These are phyloP conservation scores for Prunus yedoensis DNA, from an alignment of 331 rosid genomes.

Conservation along the genomic window DNA sequence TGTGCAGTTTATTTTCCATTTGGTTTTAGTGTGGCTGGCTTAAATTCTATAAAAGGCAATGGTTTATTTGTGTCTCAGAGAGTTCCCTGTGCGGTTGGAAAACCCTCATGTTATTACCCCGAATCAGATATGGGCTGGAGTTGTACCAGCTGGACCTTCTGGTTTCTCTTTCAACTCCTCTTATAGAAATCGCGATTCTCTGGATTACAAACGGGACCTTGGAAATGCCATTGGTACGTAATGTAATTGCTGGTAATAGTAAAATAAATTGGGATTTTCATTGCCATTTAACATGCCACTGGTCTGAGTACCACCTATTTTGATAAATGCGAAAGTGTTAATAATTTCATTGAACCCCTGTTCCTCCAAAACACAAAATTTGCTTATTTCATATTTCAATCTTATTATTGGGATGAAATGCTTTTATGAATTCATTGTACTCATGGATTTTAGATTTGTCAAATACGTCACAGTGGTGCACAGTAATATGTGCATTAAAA, in stretches of 20 bases:
- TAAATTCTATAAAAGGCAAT: constrained; percentile 22
- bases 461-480: background rate
- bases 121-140: constrained; percentile 99
- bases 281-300: constrained; percentile 14
- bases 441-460: background rate
- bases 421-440: constrained; percentile 21
- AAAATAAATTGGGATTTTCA: background rate
- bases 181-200: constrained; percentile 71
- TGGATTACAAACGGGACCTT: constrained; percentile 83
- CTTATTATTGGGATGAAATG: constrained; percentile 11
- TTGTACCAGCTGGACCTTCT: constrained; percentile 84
- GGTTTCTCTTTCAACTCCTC: constrained; percentile 90
- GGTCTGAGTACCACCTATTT: constrained; percentile 13
- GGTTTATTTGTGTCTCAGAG: constrained; percentile 54
- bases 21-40: constrained; percentile 23
- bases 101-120: constrained; percentile 89
- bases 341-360: constrained; percentile 15
- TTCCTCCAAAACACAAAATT: constrained; percentile 9
- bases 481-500: background rate
- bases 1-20: constrained; percentile 20
- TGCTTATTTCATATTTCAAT: constrained; percentile 10
- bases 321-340: background rate
- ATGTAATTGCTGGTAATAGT: constrained; percentile 16
- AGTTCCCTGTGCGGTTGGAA: constrained; percentile 84
- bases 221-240: constrained; percentile 93